phyloP scores from a whole-genome alignment of 2,329 filamentous ascomycete genomes.

The Curvularia verruculosa region DNA sequence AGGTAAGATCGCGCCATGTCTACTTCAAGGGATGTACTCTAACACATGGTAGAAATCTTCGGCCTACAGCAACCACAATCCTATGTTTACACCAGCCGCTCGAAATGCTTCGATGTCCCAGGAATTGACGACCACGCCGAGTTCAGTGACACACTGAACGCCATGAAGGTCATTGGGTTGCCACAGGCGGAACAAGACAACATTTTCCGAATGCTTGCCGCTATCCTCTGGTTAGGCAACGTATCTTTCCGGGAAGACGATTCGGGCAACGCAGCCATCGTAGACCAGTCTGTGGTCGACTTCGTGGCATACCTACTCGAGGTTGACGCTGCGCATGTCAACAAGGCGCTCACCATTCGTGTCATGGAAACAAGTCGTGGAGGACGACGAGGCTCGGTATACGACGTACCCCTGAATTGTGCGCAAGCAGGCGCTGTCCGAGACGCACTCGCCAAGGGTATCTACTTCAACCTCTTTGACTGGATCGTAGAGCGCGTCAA shows the following conservation, averaged over 20 bases:
- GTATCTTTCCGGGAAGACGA: constrained; percentile 90
- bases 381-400: constrained; percentile 69
- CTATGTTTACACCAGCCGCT: constrained; percentile 91
- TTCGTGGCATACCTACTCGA: constrained; percentile 94
- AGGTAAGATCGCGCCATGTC: constrained; percentile 46
- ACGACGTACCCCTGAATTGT: constrained; percentile 80
- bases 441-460: constrained; percentile 91
- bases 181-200: constrained; percentile 88
- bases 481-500: constrained; percentile 97
- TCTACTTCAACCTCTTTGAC: constrained; percentile 97
- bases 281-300: constrained; percentile 88
- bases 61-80: constrained; percentile 91
- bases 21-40: constrained; percentile 12
- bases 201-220: constrained; percentile 93
- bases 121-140: constrained; percentile 92
- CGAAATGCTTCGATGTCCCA: constrained; percentile 92
- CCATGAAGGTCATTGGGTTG: constrained; percentile 94
- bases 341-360: constrained; percentile 87
- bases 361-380: constrained; percentile 76
- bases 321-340: constrained; percentile 77
- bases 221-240: constrained; percentile 93
- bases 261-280: constrained; percentile 82
- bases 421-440: constrained; percentile 85
- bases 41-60: constrained; percentile 65
- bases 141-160: constrained; percentile 86